Base-by-base conservation (phyloP, 805 yeast genomes). In the Saccharomycopsis sp. region DNA sequence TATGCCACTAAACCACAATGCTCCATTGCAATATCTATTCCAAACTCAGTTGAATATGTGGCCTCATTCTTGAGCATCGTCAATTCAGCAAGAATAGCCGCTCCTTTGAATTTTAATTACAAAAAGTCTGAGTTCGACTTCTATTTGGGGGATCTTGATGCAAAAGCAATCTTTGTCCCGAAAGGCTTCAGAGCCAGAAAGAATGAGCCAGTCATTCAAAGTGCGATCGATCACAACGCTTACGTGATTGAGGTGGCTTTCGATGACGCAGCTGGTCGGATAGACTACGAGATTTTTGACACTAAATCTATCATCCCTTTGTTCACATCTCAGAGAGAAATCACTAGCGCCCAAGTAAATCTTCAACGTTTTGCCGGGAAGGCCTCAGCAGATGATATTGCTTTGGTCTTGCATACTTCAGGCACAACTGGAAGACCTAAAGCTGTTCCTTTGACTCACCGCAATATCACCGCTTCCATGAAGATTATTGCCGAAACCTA, bases 371-470 rank as follows among this genome's bases (percentile, higher is more conserved):
- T 68, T 44, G 68, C 72, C 17, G 72, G 73, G 2, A 57, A 49
- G 38, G 65, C 76, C 2, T 48, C 55, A 12, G 68, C 75, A 1
- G 59, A 66, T 34, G 80, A 77, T 43, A 66, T 74, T 27, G 85
- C 85, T 2, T 59, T 80, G 56, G 74, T 80, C 19, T 60, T 80
- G 36, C 86, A 80, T 58, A 80, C 88, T 6, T 72, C 80, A 35
- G 88, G 88, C 22, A 80, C 87, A 6, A 80, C 87, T 2, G 85
- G 86, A 2, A 68, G 77, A 39, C 87, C 87, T 38, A 80, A 80
- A 56, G 80, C 82, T 6, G 87, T 80, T 2, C 86, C 87, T 5
- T 58, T 80, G 53, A 67, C 82, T 27, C 87, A 80, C 54, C 56
- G 63, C 22, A 80, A 80, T 59, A 68, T 80, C 55, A 66, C 75